A percentile compares a stretch with the other conserved stretches of the same genome.
Evolutionary conservation across 1,284 basidiomycete genomes (phyloP).

Genomic region (Laetiporus sulphureus): DNA sequence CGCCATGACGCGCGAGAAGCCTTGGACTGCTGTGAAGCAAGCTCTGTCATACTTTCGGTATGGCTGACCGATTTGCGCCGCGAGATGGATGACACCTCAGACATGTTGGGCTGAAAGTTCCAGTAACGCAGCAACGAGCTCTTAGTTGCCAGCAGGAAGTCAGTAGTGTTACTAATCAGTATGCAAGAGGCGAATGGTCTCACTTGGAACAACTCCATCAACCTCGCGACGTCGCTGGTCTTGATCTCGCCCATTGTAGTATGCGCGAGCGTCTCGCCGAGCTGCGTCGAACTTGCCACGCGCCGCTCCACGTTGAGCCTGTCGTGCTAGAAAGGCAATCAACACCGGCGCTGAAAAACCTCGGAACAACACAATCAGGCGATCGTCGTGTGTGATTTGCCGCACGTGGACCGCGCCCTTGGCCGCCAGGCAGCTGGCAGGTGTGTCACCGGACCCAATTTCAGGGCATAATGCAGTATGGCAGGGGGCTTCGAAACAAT

Average conservation of each 20-base stretch:
- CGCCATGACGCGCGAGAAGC: constrained; percentile 16
- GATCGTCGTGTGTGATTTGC: too few relatives aligned
- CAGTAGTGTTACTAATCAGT: not conserved
- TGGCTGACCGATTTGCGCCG: constrained; percentile 10
- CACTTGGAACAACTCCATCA: constrained; percentile 78
- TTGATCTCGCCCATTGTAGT: constrained; percentile 39
- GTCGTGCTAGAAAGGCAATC: constrained; percentile 63
- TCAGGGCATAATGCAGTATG: not conserved
- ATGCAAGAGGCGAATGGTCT: not conserved
- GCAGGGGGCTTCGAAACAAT: too few relatives aligned
- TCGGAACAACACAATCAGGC: too few relatives aligned
- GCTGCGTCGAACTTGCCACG: constrained; percentile 32
- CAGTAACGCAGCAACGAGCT: constrained; percentile 67
- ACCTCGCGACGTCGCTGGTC: constrained; percentile 73
- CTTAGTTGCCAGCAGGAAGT: constrained; percentile 27
- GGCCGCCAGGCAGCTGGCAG: too few relatives aligned
- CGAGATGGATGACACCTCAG: too few relatives aligned
- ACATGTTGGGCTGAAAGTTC: constrained; percentile 46
- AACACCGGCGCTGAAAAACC: too few relatives aligned
- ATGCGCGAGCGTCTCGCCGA: constrained; percentile 25
- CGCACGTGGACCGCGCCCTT: too few relatives aligned
- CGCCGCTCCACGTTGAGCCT: constrained; percentile 64
- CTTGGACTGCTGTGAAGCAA: constrained; percentile 5
- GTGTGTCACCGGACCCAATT: too few relatives aligned
- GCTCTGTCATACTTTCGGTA: constrained; percentile 5